These are phyloP conservation scores for Xylariales sp. DNA, from an alignment of 2,329 filamentous ascomycete species.

Conservation along the genomic window DNA sequence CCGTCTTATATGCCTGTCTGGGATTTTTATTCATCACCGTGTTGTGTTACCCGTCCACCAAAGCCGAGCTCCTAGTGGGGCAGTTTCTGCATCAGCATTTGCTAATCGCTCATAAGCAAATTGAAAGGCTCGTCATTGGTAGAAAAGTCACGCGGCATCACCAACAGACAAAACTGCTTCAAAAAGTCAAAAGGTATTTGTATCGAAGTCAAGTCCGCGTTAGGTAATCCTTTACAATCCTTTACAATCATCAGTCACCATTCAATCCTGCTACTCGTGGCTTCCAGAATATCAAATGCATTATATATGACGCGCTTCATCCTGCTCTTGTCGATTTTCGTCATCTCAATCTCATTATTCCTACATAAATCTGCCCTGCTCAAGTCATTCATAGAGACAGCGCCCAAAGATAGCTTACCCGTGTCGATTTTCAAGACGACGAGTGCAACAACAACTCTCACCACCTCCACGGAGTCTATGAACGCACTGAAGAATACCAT, in stretches of 20 bases:
- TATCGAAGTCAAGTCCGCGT: background rate
- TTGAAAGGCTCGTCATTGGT: conserved; percentile 10
- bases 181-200: conserved; percentile 6
- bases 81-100: conserved; percentile 20
- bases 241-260: conserved; percentile 14
- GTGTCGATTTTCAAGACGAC: background rate
- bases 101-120: conserved; percentile 25
- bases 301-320: conserved; percentile 30
- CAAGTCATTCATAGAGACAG: conserved; percentile 12
- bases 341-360: conserved; percentile 25
- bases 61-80: background rate
- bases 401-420: background rate
- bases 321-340: conserved; percentile 20
- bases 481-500: conserved; percentile 45
- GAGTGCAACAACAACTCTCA: conserved; percentile 6
- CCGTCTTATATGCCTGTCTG: background rate
- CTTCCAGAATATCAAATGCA: conserved; percentile 11
- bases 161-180: conserved; percentile 8
- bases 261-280: conserved; percentile 8
- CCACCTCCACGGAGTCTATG: conserved; percentile 23
- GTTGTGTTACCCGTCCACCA: background rate
- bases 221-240: conserved; percentile 14
- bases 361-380: conserved; percentile 19
- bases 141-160: conserved; percentile 2
- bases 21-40: background rate